Conservation (phyloP, 768 basidiomycete genomes). For the Serendipita sp. region DNA sequence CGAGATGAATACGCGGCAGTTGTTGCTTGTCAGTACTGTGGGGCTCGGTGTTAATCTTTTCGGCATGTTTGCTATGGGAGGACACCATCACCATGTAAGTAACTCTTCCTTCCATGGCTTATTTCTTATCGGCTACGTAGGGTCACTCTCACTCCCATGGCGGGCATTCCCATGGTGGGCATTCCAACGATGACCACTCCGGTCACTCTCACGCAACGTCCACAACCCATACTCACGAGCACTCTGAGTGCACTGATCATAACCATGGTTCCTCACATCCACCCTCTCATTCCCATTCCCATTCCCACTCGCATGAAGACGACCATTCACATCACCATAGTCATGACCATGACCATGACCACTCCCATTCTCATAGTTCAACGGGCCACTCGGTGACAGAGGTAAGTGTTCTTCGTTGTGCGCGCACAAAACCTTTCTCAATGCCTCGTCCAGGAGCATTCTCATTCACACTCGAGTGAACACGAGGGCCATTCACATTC, state of each 20-base stretch:
- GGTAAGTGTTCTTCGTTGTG: conserved; percentile 7
- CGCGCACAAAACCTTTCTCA: background rate
- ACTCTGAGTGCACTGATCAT: background rate
- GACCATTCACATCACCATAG: conserved; percentile 17
- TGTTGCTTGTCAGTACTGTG: conserved; percentile 74
- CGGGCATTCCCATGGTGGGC: conserved; percentile 12
- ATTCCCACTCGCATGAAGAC: conserved; percentile 16
- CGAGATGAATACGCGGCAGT: conserved; percentile 92
- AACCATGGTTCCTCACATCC: background rate
- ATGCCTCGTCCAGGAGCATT: conserved; percentile 12
- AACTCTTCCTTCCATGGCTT: conserved; percentile 12
- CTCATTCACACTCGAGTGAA: conserved; percentile 27
- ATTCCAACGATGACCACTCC: background rate
- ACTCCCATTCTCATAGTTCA: conserved; percentile 16
- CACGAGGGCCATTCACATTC: conserved; percentile 19
- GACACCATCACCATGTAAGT: conserved; percentile 72
- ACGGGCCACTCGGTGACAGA: conserved; percentile 18
- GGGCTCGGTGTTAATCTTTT: conserved; percentile 91
- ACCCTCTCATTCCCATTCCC: background rate
- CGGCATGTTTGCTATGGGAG: conserved; percentile 98
- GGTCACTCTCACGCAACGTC: conserved; percentile 3
- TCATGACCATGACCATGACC: conserved; percentile 12
- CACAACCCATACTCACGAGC: background rate
- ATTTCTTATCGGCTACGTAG: conserved; percentile 17
- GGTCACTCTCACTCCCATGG: conserved; percentile 19